A percentile compares a stretch with the other conserved stretches of the same genome.
Evolutionary conservation across 495 filamentous ascomycete genomes (phyloP).

Genomic region (Lasiosphaeris hirsuta): DNA sequence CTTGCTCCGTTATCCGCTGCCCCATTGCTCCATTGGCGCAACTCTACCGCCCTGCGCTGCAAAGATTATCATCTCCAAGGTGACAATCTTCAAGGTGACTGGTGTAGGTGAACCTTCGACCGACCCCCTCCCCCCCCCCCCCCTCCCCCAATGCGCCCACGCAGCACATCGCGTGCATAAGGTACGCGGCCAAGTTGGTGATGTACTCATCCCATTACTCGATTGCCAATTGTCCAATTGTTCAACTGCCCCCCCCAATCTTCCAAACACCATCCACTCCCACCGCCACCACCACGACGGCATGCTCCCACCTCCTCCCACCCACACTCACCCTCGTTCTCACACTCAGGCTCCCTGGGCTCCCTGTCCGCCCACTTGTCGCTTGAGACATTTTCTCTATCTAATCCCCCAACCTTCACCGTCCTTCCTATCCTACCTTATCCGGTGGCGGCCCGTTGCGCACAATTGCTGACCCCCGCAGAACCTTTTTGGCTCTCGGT

Average conservation of each 20-base stretch:
- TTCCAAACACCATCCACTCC: background rate
- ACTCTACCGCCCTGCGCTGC: too few species aligned
- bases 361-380: background rate
- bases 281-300: background rate
- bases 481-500: background rate
- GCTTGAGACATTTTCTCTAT: slow-evolving; percentile 22
- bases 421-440: slow-evolving; percentile 8
- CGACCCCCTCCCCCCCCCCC: too few species aligned
- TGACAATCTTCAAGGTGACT: background rate
- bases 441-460: slow-evolving; percentile 17
- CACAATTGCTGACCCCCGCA: slow-evolving; percentile 22
- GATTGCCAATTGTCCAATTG: background rate
- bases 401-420: slow-evolving; percentile 5
- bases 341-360: background rate
- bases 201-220: background rate
- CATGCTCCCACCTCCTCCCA: background rate
- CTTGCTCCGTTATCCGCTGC: too few species aligned
- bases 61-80: too few species aligned
- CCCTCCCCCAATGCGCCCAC: too few species aligned
- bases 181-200: background rate
- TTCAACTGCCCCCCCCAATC: background rate
- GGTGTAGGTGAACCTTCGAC: background rate
- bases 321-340: background rate
- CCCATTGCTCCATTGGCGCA: too few species aligned
- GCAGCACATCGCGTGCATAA: too few species aligned